phyloP scores from a whole-genome alignment of 2,329 filamentous ascomycete species.

The Pestalotiopsis sp. region DNA sequence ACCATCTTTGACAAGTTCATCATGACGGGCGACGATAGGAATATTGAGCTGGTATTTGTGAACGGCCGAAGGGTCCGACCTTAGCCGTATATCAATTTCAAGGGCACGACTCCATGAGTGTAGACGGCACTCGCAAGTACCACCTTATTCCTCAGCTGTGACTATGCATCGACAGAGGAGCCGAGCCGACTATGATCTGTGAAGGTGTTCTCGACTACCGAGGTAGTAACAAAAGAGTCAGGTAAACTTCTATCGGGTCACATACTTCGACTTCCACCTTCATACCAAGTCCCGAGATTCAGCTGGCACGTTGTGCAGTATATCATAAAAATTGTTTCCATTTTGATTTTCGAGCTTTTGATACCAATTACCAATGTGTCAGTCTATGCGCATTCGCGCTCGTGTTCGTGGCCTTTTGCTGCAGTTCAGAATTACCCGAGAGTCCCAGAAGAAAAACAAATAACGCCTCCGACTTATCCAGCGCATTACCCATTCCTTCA shows the following conservation, averaged over 20 bases:
- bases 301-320: neutral
- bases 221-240: too few species aligned
- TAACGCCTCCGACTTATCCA: neutral
- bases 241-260: neutral
- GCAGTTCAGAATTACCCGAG: neutral
- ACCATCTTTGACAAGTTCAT: conserved; percentile 64
- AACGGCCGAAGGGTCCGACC: conserved; percentile 40
- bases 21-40: conserved; percentile 68
- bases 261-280: neutral
- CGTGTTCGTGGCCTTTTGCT: neutral
- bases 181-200: too few species aligned
- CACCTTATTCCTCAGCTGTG: too few species aligned
- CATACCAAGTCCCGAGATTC: neutral
- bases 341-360: neutral
- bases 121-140: too few species aligned
- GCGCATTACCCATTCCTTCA: neutral
- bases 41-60: conserved; percentile 59
- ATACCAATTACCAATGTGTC: neutral
- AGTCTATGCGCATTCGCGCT: neutral
- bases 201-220: too few species aligned
- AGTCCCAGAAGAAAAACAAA: neutral
- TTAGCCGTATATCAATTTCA: neutral
- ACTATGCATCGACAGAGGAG: too few species aligned
- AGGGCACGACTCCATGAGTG: neutral
- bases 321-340: neutral